Conservation (phyloP, 1,284 basidiomycete genomes). For the Wolfiporia cocos region DNA sequence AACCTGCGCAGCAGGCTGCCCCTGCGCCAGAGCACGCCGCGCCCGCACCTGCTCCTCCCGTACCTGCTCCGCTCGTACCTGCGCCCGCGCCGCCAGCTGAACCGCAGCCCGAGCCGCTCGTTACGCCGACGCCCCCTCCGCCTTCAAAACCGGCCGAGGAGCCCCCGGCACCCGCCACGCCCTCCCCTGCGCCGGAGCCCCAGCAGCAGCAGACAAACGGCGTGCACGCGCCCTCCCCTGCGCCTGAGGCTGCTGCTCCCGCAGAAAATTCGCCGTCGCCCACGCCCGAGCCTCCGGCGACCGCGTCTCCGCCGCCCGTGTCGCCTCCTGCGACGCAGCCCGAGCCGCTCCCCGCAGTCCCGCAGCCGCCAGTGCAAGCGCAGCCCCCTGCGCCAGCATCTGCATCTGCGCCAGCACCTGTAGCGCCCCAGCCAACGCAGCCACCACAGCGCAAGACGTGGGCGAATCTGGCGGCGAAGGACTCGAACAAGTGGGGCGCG, state of each 20-base stretch:
- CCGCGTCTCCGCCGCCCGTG: conserved; percentile 25
- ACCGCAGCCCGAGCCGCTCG: conserved; percentile 26
- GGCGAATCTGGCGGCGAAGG: conserved; percentile 86
- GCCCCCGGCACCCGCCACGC: conserved; percentile 24
- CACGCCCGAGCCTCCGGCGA: conserved; percentile 24
- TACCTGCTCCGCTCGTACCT: conserved; percentile 26
- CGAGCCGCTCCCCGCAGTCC: conserved; percentile 33
- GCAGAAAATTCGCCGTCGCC: conserved; percentile 30
- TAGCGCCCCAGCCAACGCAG: conserved; percentile 33
- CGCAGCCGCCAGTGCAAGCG: conserved; percentile 26
- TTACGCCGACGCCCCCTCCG: conserved; percentile 22
- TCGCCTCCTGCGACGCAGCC: conserved; percentile 34
- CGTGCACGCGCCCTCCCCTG: conserved; percentile 20
- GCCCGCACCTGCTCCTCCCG: conserved; percentile 14
- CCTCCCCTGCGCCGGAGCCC: conserved; percentile 27
- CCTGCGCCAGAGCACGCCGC: conserved; percentile 10
- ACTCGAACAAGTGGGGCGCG: conserved; percentile 73
- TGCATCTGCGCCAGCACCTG: conserved; percentile 24
- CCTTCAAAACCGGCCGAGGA: conserved; percentile 26
- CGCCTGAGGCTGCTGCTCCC: conserved; percentile 31
- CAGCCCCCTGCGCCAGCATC: conserved; percentile 28
- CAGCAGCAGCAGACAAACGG: conserved; percentile 21
- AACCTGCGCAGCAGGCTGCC: conserved; percentile 15
- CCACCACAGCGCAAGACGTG: conserved; percentile 73
- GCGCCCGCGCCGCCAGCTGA: conserved; percentile 21